These are phyloP conservation scores for Phytophthora rubi DNA, from an alignment of 352 stramenopile genomes.

Conservation along the genomic window DNA sequence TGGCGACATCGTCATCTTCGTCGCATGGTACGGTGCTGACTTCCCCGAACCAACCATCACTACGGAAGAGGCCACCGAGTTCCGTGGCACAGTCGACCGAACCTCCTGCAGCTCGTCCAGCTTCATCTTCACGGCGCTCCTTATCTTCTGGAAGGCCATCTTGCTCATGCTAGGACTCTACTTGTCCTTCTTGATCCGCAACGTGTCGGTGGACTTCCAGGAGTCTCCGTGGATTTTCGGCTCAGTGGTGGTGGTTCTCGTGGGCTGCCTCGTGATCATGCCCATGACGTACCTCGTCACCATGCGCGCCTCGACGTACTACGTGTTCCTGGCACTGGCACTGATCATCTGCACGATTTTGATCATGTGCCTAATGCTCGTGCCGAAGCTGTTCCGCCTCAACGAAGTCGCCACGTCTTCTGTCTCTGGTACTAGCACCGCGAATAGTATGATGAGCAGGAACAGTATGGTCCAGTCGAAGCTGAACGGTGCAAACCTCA, in stretches of 20 bases:
- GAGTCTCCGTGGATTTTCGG: slow-evolving; percentile 72
- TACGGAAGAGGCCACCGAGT: slow-evolving; percentile 26
- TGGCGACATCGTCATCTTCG: slow-evolving; percentile 47
- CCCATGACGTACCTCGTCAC: slow-evolving; percentile 59
- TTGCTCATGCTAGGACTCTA: slow-evolving; percentile 52
- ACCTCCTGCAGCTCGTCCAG: slow-evolving; percentile 47
- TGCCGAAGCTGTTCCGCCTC: slow-evolving; percentile 49
- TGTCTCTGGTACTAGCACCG: not conserved
- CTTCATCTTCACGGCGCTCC: slow-evolving; percentile 58
- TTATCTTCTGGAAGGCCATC: slow-evolving; percentile 70
- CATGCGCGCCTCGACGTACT: slow-evolving; percentile 46
- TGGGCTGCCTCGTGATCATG: slow-evolving; percentile 53
- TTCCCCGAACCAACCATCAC: slow-evolving; percentile 37
- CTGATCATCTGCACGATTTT: slow-evolving; percentile 44
- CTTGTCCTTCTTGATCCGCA: slow-evolving; percentile 65
- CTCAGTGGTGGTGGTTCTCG: slow-evolving; percentile 53
- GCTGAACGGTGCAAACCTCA: not conserved
- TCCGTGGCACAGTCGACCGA: slow-evolving; percentile 36
- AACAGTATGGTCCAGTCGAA: not conserved
- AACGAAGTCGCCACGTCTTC: slow-evolving; percentile 18
- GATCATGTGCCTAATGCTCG: slow-evolving; percentile 55
- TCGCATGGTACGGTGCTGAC: slow-evolving; percentile 42
- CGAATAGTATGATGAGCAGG: slow-evolving; percentile 2
- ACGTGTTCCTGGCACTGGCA: slow-evolving; percentile 35
- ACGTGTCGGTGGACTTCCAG: slow-evolving; percentile 72